These are phyloP conservation scores for Niveomyces coronatus DNA, from an alignment of 2,329 filamentous ascomycete genomes.

Conservation along the genomic window DNA sequence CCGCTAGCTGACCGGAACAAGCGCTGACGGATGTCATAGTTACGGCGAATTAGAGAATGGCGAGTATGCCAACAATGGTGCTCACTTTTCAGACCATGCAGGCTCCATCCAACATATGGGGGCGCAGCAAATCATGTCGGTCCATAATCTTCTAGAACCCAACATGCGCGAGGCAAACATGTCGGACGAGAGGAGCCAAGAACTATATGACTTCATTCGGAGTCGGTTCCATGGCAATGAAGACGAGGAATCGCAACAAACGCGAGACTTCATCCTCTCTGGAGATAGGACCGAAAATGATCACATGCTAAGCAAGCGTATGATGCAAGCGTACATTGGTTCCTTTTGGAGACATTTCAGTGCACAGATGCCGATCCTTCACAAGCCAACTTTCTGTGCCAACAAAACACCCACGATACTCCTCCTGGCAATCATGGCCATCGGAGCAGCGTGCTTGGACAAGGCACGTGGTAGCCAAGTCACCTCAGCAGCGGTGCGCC, in stretches of 20 bases:
- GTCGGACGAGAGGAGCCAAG: slow-evolving; percentile 77
- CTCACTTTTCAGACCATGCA: background rate
- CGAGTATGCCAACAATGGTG: slow-evolving; percentile 15
- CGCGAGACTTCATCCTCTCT: slow-evolving; percentile 67
- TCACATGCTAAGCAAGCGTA: slow-evolving; percentile 70
- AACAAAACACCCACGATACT: slow-evolving; percentile 79
- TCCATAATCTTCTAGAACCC: slow-evolving; percentile 74
- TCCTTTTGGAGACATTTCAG: slow-evolving; percentile 96
- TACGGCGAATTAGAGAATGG: slow-evolving; percentile 41
- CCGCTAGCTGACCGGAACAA: slow-evolving; percentile 15
- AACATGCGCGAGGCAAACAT: slow-evolving; percentile 69
- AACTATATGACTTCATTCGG: slow-evolving; percentile 72
- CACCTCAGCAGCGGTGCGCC: slow-evolving; percentile 65
- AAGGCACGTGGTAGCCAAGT: slow-evolving; percentile 65
- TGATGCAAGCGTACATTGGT: slow-evolving; percentile 91
- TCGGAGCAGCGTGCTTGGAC: slow-evolving; percentile 83
- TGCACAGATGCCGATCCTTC: slow-evolving; percentile 85
- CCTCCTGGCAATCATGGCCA: slow-evolving; percentile 80
- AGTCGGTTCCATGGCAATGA: slow-evolving; percentile 73
- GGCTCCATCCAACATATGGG: slow-evolving; percentile 33
- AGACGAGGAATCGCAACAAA: slow-evolving; percentile 60
- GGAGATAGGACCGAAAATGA: slow-evolving; percentile 59
- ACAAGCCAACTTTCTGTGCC: slow-evolving; percentile 86
- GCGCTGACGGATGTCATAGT: no score
- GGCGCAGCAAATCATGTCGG: slow-evolving; percentile 76